phyloP scores from a whole-genome alignment of 768 basidiomycete species.

The Psilocybe cubensis region DNA sequence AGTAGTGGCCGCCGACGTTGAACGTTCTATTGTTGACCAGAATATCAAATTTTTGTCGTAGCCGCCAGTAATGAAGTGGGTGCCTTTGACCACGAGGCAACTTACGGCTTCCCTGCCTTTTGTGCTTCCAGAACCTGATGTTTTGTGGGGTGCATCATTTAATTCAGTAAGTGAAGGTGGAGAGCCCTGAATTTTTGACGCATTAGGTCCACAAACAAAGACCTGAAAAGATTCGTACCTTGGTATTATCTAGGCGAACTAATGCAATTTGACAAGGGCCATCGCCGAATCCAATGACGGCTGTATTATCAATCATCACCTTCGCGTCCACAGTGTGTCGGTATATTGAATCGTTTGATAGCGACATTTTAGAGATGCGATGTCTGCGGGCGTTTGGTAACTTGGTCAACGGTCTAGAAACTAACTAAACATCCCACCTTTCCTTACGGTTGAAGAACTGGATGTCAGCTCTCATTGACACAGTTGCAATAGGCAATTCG shows the following conservation, averaged over 20 bases:
- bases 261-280: slow-evolving; percentile 47
- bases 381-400: slow-evolving; percentile 25
- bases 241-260: slow-evolving; percentile 31
- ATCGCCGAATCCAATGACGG: slow-evolving; percentile 45
- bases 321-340: slow-evolving; percentile 51
- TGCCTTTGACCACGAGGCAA: slow-evolving; percentile 40
- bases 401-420: background rate
- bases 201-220: background rate
- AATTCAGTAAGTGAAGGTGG: slow-evolving; percentile 34
- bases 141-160: slow-evolving; percentile 30
- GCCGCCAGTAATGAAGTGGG: slow-evolving; percentile 51
- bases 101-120: slow-evolving; percentile 30
- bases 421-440: slow-evolving; percentile 21
- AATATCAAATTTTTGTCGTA: slow-evolving; percentile 46
- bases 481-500: slow-evolving; percentile 40
- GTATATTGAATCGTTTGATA: slow-evolving; percentile 37
- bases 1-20: slow-evolving; percentile 17
- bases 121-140: slow-evolving; percentile 6
- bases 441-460: slow-evolving; percentile 42
- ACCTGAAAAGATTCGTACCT: slow-evolving; percentile 19
- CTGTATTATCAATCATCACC: slow-evolving; percentile 41
- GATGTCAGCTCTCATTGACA: slow-evolving; percentile 50
- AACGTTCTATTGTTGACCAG: slow-evolving; percentile 39
- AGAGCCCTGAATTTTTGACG: slow-evolving; percentile 24
- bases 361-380: slow-evolving; percentile 38